Evolutionary conservation across 2,329 filamentous ascomycete species (phyloP), one percentile per base, ranked within the genome.

Genomic region (Diaporthe sp.): DNA sequence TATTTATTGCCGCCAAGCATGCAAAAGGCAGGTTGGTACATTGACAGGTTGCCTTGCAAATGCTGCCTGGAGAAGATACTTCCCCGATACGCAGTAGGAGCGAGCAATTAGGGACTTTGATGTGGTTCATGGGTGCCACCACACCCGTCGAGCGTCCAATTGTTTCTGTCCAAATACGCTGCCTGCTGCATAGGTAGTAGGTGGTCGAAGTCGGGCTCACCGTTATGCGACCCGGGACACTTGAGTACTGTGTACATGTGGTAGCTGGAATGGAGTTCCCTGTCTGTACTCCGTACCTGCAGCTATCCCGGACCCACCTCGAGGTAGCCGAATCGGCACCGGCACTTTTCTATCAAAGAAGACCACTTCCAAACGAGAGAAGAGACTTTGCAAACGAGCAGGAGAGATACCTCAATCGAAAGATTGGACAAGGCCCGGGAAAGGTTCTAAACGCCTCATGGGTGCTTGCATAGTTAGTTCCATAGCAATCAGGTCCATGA

Each of bases 371-470:
- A 70, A 70, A 59, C 39, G 27, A 44, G 19, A 35, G 27, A 17
- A 58, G 68, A 58, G 27, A 17, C 68, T 17, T 39, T 70, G 32
- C 68, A 70, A 70, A 70, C 68, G 53, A 44, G 27, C 27, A 47
- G 53, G 19, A 59, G 68, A 50, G 13, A 19, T 39, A 59, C 37
- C 27, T 9, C 10, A 58, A 30, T 70, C 22, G 37, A 30, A 47
- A 47, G 53, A 65, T 27, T 65, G 27, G 19, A 19, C 3, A n/a
- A 32, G 13, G 10, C 27, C 17, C 19, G 35, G 25, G n/a, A 22
- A 25, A 47, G 1, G 15, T 9, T 35, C 17, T 3, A 13, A 12
- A 17, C 6, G 13, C 25, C 17, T 47, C 32, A 37, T 44, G 53
- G 27, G 12, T 59, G 22, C 44, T 35, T 66, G 63, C 44, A 51